phyloP scores from a whole-genome alignment of 2,329 filamentous ascomycete genomes.

The Stylonectria norvegica region DNA sequence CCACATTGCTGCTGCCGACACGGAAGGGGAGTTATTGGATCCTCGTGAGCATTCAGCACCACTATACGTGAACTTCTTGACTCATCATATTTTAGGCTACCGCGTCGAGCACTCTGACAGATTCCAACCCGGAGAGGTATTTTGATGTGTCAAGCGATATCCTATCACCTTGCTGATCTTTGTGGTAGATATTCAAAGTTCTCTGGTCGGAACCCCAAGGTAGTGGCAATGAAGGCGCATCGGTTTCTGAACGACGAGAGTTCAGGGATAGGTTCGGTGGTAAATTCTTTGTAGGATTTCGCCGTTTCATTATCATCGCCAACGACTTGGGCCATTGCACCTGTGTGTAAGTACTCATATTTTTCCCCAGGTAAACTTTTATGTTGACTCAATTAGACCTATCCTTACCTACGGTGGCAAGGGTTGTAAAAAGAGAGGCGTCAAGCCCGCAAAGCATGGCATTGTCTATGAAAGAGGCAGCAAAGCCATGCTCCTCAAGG shows the following conservation, averaged over 20 bases:
- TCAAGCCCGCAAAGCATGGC: conserved; percentile 52
- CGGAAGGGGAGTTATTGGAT: conserved; percentile 30
- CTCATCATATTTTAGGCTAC: conserved; percentile 34
- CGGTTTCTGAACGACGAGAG: conserved; percentile 33
- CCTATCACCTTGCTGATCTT: not conserved
- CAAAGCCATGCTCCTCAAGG: conserved; percentile 32
- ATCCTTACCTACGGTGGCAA: conserved; percentile 54
- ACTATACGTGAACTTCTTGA: too few species aligned
- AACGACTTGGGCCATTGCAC: conserved; percentile 51
- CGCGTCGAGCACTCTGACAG: conserved; percentile 36
- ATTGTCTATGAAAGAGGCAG: conserved; percentile 43
- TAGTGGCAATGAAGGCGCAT: conserved; percentile 28
- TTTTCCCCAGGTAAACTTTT: not conserved
- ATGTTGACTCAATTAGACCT: conserved; percentile 38
- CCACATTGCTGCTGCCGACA: conserved; percentile 17
- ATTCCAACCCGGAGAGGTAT: conserved; percentile 42
- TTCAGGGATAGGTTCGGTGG: conserved; percentile 35
- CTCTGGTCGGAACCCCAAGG: conserved; percentile 53
- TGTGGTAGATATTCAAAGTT: conserved; percentile 51
- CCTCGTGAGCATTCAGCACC: conserved; percentile 30
- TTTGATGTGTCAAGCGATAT: too few species aligned
- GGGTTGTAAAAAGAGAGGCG: conserved; percentile 51
- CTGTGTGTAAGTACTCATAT: conserved; percentile 48
- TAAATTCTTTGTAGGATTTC: conserved; percentile 47
- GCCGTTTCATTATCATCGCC: conserved; percentile 53